Evolutionary conservation across 768 basidiomycete genomes (phyloP), one percentile per base, ranked within the genome.

Genomic region (Paxillus rubicundulus): DNA sequence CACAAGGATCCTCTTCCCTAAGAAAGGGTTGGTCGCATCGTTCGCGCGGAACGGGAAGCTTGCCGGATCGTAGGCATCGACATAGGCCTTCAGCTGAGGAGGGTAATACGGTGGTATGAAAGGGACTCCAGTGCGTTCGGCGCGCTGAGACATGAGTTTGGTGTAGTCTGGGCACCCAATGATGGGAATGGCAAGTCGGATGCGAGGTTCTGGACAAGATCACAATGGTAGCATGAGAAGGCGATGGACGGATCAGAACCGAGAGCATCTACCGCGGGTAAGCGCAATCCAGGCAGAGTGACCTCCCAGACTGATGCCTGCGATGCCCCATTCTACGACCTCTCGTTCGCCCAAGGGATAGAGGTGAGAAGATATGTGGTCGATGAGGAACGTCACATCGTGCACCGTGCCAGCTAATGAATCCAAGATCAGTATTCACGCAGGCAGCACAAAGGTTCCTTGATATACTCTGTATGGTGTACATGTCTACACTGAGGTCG

Each of bases 221-320:
- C 8, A 13, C 10, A 2, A 33, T 17, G 18, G 42, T 24, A n/a
- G 44, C 13, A 5, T 45, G 18, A 43, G 38, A 5, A 21, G 40
- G 17, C 16, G 28, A 33, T 28, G 21, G 17, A 38, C 24, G 12
- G 18, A 39, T 20, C 24, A 16, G 16, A n/a, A 38, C 20, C 17
- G 4, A 34, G 21, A 14, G 9, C 6, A 45, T 64, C 14, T 64
- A 73, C 79, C 78, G 56, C 73, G 72, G 18, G 78, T 62, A 33
- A 91, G 77, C 2, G 77, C 72, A 28, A 87, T 76, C 92, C 92
- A 95, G 0, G 88, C 77, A 0, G 89, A 78, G 64, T 97, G 92
- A 0, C 92, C 92, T 1, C 92, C 93, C 1, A 97, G 80, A 54
- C 87, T 89, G 58, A 87, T 76, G 0, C 93, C 93, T 0, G 81